phyloP scores from a whole-genome alignment of 75 land plant species.

The Sequoiadendron giganteum region DNA sequence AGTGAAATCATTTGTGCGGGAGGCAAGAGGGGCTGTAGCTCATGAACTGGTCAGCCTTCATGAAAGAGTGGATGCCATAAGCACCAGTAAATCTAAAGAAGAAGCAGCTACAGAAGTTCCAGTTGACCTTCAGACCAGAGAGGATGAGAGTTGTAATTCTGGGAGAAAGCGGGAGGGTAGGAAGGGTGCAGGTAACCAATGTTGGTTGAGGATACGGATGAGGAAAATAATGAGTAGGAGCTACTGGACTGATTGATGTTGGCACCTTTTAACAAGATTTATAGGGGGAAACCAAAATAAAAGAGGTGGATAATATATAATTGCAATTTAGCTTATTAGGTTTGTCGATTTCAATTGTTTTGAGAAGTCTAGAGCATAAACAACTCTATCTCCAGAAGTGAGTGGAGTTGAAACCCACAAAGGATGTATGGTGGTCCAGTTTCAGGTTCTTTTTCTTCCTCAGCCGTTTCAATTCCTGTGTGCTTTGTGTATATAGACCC shows the following conservation, averaged over 20 bases:
- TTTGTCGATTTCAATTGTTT: no score
- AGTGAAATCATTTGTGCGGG: constrained; percentile 28
- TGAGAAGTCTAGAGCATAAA: not conserved
- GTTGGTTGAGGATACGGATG: not conserved
- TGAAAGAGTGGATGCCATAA: constrained; percentile 20
- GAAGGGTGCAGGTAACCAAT: not conserved
- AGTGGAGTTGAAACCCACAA: not conserved
- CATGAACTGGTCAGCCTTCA: constrained; percentile 22
- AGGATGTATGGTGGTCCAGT: not conserved
- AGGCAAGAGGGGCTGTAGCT: constrained; percentile 21
- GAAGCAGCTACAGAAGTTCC: not conserved
- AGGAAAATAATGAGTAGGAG: constrained; percentile 6
- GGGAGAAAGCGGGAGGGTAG: not conserved
- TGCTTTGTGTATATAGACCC: not conserved
- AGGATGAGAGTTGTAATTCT: not conserved
- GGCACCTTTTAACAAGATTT: not conserved
- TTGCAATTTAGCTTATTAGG: no score
- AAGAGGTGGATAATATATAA: no score
- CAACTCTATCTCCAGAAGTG: not conserved
- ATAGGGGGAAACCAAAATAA: no score
- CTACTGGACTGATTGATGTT: not conserved
- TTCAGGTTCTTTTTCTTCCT: not conserved
- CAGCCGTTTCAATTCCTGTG: not conserved
- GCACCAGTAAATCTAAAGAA: not conserved
- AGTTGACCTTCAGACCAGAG: not conserved